Evolutionary conservation across 2,329 filamentous ascomycete genomes (phyloP).

Genomic region (Cadophora sp.): DNA sequence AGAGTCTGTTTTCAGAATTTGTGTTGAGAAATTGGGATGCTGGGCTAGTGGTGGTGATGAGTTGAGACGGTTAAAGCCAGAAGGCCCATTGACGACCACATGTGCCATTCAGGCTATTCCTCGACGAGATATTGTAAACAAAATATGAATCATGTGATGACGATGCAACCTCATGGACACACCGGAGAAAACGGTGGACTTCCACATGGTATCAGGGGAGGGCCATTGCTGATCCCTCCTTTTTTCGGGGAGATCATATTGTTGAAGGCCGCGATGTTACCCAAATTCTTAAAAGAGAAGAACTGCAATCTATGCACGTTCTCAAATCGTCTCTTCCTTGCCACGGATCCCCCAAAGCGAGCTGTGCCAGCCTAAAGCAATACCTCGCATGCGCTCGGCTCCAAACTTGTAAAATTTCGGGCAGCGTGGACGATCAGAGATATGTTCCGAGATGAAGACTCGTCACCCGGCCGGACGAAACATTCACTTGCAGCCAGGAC

Average conservation of each 20-base stretch:
- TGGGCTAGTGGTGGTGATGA: neutral
- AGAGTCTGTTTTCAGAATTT: neutral
- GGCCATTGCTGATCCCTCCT: conserved; percentile 4
- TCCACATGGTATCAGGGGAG: conserved; percentile 8
- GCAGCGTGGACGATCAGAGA: conserved; percentile 12
- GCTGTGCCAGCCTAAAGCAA: conserved; percentile 16
- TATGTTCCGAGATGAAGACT: conserved; percentile 27
- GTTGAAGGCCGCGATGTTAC: conserved; percentile 10
- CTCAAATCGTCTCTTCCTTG: conserved; percentile 18
- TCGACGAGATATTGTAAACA: conserved; percentile 15
- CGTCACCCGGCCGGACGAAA: conserved; percentile 29
- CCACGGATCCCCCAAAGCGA: conserved; percentile 21
- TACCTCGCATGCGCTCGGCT: conserved; percentile 26
- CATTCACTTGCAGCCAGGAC: conserved; percentile 19
- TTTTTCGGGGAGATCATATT: conserved; percentile 11
- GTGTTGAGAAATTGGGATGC: neutral
- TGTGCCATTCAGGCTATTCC: neutral
- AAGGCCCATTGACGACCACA: neutral
- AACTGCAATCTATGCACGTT: conserved; percentile 14
- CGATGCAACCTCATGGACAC: neutral
- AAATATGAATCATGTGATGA: conserved; percentile 18
- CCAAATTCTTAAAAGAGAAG: conserved; percentile 1
- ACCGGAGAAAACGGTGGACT: neutral
- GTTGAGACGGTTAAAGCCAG: conserved; percentile 18
- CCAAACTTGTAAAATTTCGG: conserved; percentile 22